Base-by-base conservation (phyloP, 768 basidiomycete genomes). In the Psilocybe cubensis region DNA sequence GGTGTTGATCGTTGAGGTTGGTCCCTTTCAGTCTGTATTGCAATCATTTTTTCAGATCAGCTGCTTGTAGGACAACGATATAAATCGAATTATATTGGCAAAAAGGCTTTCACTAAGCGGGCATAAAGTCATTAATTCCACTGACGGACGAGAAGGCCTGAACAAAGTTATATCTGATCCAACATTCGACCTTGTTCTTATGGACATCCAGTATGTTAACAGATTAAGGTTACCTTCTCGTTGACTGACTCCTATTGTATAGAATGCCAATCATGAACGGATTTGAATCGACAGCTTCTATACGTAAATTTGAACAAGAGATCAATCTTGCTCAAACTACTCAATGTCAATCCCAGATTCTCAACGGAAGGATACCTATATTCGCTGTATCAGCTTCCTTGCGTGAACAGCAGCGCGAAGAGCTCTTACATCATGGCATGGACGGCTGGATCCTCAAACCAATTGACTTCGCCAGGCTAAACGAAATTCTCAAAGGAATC, bases 381-480 rank as follows among this genome's bases (percentile, higher is more conserved):
- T 87, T 94, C 59, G 92, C 89, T 25, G 91, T 94, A 14, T 90
- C 89, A 2, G 91, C 91, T 1, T 90, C 89, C 11, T 74, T 92
- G 8, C 67, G 72, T 33, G 87, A 88, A 61, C 71, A 70, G 17
- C 84, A 89, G 64, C 78, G 83, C 3, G 70, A 77, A 0, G 79
- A 86, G 52, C 71, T 92, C 50, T 70, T 74, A 7, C 67, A 74
- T 11, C 70, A 77, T 44, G 85, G 90, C 38, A 81, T 92, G 68
- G 89, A 92, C 66, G 92, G 91, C 3, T 94, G 90, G 90, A 83
- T 92, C 17, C 73, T 93, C 59, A 93, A 93, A 70, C 92, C 91
- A 0, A 85, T 93, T 61, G 86, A 92, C 68, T 92, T 91, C 70
- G 82, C 83, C 59, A 78, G 91, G 12, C 77, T 93, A 10, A 70